Percentiles rank a stretch among this genome's conserved stretches.
Evolutionary conservation across 768 basidiomycete species (phyloP).

Genomic region (Clitopilus hobsonii): DNA sequence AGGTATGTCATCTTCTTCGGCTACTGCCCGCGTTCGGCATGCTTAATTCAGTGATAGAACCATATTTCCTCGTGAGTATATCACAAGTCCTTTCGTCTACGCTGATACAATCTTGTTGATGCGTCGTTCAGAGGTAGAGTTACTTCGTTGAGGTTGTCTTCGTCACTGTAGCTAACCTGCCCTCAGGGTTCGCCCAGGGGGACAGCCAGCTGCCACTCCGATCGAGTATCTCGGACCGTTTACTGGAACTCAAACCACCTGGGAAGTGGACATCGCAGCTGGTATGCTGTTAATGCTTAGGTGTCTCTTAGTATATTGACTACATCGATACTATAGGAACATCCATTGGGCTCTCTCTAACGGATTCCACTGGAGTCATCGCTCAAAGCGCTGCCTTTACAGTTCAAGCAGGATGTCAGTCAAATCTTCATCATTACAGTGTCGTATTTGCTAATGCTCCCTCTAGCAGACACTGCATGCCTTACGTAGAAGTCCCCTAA

Average conservation of each 20-base stretch:
- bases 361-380: constrained; percentile 51
- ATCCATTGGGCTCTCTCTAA: constrained; percentile 50
- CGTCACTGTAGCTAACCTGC: too few species aligned
- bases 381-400: constrained; percentile 50
- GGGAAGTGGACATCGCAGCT: constrained; percentile 45
- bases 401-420: constrained; percentile 46
- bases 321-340: constrained; percentile 30
- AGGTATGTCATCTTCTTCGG: not conserved
- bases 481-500: too few species aligned
- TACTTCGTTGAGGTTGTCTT: too few species aligned
- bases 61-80: too few species aligned
- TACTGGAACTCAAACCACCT: constrained; percentile 39
- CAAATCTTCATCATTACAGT: not conserved
- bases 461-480: constrained; percentile 31
- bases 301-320: not conserved
- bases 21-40: too few species aligned
- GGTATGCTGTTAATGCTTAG: constrained; percentile 30
- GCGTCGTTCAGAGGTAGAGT: too few species aligned
- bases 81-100: too few species aligned
- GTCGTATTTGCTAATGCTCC: not conserved
- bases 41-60: too few species aligned
- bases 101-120: too few species aligned
- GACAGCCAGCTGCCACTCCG: constrained; percentile 39
- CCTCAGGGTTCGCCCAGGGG: too few species aligned
- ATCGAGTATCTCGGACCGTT: constrained; percentile 40